Evolutionary conservation across 441 rosid species (phyloP).

Genomic region (Populus hybrid): DNA sequence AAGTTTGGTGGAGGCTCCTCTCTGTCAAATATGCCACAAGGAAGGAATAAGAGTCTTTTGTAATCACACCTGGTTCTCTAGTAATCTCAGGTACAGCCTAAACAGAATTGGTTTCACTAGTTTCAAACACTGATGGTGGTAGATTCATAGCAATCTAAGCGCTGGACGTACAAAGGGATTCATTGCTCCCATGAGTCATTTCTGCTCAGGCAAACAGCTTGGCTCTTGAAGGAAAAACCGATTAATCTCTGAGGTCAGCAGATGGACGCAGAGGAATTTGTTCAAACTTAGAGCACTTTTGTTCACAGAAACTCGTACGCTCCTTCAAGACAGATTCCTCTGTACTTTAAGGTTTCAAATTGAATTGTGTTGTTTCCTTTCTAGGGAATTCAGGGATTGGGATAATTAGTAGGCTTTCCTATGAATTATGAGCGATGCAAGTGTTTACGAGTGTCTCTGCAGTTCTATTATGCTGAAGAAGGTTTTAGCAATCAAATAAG

Average conservation of each 20-base stretch:
- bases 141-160: neutral
- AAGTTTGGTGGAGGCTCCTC: neutral
- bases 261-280: neutral
- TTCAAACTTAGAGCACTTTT: neutral
- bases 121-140: neutral
- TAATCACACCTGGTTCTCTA: neutral
- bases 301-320: neutral
- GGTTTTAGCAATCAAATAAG: neutral
- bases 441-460: neutral
- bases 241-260: neutral
- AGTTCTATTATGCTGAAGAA: neutral
- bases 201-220: neutral
- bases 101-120: neutral
- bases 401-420: neutral
- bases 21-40: neutral
- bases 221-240: neutral
- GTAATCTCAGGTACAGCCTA: neutral
- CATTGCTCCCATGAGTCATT: neutral
- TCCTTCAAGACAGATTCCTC: neutral
- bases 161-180: neutral
- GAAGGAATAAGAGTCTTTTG: neutral
- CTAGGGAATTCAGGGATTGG: neutral
- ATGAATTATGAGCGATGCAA: neutral
- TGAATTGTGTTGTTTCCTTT: neutral
- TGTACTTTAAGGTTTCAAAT: neutral